Base-by-base conservation (phyloP, 192 early-diverging fungal species). In the Thoreauomyces humboldtii region DNA sequence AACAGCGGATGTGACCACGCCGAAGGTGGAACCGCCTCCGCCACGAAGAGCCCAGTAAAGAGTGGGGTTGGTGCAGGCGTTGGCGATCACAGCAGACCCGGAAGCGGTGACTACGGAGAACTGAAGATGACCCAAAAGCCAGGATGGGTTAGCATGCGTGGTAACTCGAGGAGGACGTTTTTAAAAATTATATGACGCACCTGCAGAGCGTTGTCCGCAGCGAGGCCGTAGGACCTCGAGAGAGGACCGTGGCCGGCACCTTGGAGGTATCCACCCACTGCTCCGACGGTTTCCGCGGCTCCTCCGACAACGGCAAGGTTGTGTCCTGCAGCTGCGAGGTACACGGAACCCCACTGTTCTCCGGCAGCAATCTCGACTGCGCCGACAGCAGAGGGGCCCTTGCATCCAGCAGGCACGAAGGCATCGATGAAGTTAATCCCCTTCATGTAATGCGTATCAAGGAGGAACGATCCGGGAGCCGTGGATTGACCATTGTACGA, bases 41-140 rank as follows among this genome's bases (percentile, higher is more conserved):
- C 86, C 86, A 31, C 83, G 82, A 12, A 86, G 48, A 7, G 81
- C 83, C 77, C 80, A 84, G 44, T 84, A 86, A 7, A 87, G 54
- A 63, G 86, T 82, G 7, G 63, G 1, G 60, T 84, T 74, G 38
- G 59, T 48, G 45, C 70, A 48, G 1, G 54, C 36, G 70, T 77
- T 81, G 24, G 71, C 73, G 38, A 63, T 59, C 0, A 63, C 29
- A 17, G 77, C 29, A 19, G 70, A 48, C 0, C 84, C 84, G 61
- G 77, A 63, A 4, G 82, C 75, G 2, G 64, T 75, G 21, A 87
- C 79, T 1, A 87, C 65, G 57, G 72, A 66, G 51, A 76, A 80
- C 51, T 78, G 77, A 25, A 84, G 35, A n/a, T n/a, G n/a, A n/a
- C n/a, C n/a, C n/a, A n/a, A n/a, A n/a, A n/a, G n/a, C n/a, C n/a